Evolutionary conservation across 192 early-diverging fungal species (phyloP), one percentile per base, ranked within the genome.

Genomic region (Mortierella antarctica): DNA sequence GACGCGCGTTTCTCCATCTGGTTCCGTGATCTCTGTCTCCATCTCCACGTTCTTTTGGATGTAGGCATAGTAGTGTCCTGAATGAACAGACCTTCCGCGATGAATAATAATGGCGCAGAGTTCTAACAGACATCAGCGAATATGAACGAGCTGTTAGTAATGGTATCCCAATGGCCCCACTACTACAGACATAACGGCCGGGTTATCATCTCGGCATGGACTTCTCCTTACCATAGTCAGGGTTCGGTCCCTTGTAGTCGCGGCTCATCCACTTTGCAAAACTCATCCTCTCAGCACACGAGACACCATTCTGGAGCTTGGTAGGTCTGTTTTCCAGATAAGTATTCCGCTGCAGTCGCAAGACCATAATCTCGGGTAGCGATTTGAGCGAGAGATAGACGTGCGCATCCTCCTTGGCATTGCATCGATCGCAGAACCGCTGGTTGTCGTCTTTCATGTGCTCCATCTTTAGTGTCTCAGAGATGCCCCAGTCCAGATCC

Each of bases 21-120:
- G 69, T 7, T 72, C 77, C n/a, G 49, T 72, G 8, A 68, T 67
- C 10, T 9, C 53, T 1, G 77, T 68, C 42, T 72, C 77, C 3
- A 80, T 80, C 59, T 57, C 65, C 7, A 62, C 59, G 12, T 71
- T 21, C 52, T 80, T 80, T 48, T 55, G 51, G 20, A 80, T 80
- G 45, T 80, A 80, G 13, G 57, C 70, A 55, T 68, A 80, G 39
- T 80, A 80, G 40, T 80, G 77, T 11, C 77, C 77, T 5, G 77
- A 71, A 14, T 65, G 62, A 15, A 80, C 72, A 7, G 61, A 70
- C 5, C 65, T 57, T 15, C 77, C 77, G 5, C 77, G 63, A n/a
- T 80, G 77, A 31, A 80, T 60, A 42, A 80, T 68, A 17, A 80
- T 71, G 4, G 77, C 77, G 40, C 77, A 72, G 0, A 80, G 49